Conservation (phyloP, 495 filamentous ascomycete species). For the Glarea lozoyensis region DNA sequence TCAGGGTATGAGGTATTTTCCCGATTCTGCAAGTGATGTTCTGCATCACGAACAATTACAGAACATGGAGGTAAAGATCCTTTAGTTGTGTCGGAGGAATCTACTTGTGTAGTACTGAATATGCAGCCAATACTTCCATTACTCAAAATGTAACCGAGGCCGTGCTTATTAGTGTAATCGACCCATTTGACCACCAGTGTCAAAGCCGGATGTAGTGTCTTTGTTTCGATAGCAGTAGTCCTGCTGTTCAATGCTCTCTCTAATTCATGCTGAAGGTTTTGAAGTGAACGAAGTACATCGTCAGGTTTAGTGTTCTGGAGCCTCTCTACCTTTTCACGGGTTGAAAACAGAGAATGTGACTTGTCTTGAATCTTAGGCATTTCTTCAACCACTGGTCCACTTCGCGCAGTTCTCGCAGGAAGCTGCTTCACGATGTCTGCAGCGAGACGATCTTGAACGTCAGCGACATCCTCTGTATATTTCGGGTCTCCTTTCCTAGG, state of each 20-base stretch:
- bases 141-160: constrained; percentile 75
- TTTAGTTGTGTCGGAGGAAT: constrained; percentile 24
- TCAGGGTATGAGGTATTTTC: constrained; percentile 46
- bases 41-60: constrained; percentile 59
- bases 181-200: constrained; percentile 81
- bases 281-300: constrained; percentile 38
- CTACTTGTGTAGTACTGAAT: constrained; percentile 51
- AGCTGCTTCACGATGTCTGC: constrained; percentile 18
- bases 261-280: constrained; percentile 40
- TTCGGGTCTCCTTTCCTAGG: constrained; percentile 8
- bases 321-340: constrained; percentile 36
- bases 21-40: constrained; percentile 46
- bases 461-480: constrained; percentile 3
- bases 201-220: constrained; percentile 30
- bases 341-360: constrained; percentile 32
- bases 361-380: constrained; percentile 6
- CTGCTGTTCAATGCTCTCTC: constrained; percentile 47
- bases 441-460: constrained; percentile 18
- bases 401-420: constrained; percentile 7
- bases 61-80: constrained; percentile 51
- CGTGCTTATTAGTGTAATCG: constrained; percentile 89
- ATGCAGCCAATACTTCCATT: constrained; percentile 80
- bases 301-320: constrained; percentile 43
- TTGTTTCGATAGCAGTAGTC: constrained; percentile 36
- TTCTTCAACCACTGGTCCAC: constrained; percentile 1